Evolutionary conservation across 805 yeast species (phyloP).

Genomic region (Tetrapisispora pingtungensis): DNA sequence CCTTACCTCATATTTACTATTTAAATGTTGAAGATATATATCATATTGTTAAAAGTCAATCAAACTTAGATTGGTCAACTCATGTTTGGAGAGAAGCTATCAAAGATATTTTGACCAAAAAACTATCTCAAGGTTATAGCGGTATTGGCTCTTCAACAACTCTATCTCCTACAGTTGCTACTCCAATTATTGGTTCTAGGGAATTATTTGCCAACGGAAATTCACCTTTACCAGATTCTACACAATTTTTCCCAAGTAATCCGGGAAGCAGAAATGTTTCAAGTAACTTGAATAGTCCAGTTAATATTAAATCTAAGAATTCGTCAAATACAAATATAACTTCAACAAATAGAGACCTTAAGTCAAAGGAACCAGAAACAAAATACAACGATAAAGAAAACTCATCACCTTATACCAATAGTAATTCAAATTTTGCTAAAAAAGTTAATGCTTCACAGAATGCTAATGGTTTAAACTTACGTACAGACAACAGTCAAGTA

Average conservation of each 20-base stretch:
- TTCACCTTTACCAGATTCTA: conserved; percentile 7
- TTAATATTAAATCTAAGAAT: neutral
- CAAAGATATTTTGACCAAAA: conserved; percentile 45
- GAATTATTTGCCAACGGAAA: conserved; percentile 24
- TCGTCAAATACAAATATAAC: neutral
- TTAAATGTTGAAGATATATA: conserved; percentile 50
- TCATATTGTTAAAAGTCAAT: conserved; percentile 29
- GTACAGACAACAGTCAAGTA: neutral
- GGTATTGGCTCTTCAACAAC: conserved; percentile 72
- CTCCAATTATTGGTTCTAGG: conserved; percentile 35
- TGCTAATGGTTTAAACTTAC: neutral
- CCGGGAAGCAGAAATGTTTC: neutral
- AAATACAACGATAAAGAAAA: neutral
- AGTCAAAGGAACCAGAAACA: neutral
- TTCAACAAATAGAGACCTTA: neutral
- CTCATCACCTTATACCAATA: neutral
- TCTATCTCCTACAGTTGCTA: conserved; percentile 45
- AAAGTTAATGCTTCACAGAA: neutral
- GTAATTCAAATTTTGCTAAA: neutral
- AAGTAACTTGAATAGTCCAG: neutral
- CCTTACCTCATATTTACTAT: conserved; percentile 58
- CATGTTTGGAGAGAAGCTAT: conserved; percentile 51
- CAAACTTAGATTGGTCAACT: conserved; percentile 42
- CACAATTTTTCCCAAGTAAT: conserved; percentile 8
- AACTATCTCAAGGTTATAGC: conserved; percentile 50